phyloP scores from a whole-genome alignment of 768 basidiomycete genomes.

The Hydnomerulius pinastri region DNA sequence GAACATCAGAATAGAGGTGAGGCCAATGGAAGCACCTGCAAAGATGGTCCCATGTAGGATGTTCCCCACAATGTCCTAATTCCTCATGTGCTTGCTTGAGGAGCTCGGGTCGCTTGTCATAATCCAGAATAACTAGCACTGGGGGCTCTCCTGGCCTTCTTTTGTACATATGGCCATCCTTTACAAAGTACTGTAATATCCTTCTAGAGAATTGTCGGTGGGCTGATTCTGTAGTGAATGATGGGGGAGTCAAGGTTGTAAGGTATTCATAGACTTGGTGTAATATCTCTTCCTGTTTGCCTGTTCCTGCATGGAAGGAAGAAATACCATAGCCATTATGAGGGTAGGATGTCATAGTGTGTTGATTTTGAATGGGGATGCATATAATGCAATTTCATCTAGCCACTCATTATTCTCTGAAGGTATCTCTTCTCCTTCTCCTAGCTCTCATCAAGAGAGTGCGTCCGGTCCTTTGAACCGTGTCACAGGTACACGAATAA shows the following conservation, averaged over 20 bases:
- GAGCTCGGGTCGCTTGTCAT: constrained; percentile 9
- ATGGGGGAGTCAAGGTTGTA: background rate
- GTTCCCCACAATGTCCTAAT: constrained; percentile 32
- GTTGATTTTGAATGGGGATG: background rate
- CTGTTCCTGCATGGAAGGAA: constrained; percentile 1
- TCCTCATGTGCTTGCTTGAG: constrained; percentile 28
- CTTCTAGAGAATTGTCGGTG: constrained; percentile 5
- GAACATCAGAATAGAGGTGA: constrained; percentile 18
- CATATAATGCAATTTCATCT: constrained; percentile 10
- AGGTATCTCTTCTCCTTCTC: constrained; percentile 32
- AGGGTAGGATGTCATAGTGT: background rate
- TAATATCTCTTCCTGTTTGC: constrained; percentile 18
- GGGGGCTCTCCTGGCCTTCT: constrained; percentile 14
- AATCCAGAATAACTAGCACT: constrained; percentile 24
- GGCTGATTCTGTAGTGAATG: background rate
- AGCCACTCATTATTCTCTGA: constrained; percentile 30
- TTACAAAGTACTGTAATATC: constrained; percentile 16
- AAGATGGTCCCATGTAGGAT: constrained; percentile 14
- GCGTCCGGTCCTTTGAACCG: constrained; percentile 40
- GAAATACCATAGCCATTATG: background rate
- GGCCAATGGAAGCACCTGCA: constrained; percentile 18
- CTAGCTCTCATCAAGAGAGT: constrained; percentile 27
- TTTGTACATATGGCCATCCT: constrained; percentile 20
- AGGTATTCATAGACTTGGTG: too few species aligned
- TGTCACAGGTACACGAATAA: constrained; percentile 39